phyloP scores from a whole-genome alignment of 225 moss, liverwort and hornwort species.

The Climacium dendroides region DNA sequence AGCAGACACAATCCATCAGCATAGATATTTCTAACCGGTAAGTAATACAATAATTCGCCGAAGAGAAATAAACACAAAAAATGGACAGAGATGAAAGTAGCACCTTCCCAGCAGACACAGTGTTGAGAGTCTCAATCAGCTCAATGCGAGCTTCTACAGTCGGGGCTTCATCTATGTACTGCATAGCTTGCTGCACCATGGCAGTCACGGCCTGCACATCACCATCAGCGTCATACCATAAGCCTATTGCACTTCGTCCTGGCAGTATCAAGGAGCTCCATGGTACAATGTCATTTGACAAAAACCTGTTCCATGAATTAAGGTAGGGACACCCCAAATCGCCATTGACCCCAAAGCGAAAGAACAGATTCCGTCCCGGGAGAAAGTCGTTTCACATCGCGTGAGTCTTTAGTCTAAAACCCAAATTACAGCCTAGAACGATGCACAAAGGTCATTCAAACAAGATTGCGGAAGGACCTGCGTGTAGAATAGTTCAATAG shows the following conservation, averaged over 20 bases:
- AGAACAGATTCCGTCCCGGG: background rate
- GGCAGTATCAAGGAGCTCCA: background rate
- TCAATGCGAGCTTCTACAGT: conserved; percentile 68
- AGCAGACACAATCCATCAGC: background rate
- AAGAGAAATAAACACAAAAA: background rate
- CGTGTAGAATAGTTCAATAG: background rate
- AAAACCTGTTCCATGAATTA: background rate
- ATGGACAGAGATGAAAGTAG: background rate
- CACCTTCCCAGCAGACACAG: conserved; percentile 94
- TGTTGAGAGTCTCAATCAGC: conserved; percentile 91
- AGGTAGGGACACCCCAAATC: background rate
- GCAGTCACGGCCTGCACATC: conserved; percentile 79
- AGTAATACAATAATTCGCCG: background rate
- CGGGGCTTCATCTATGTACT: conserved; percentile 76
- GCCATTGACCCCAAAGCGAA: background rate
- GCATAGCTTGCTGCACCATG: conserved; percentile 97
- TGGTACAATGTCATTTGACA: background rate
- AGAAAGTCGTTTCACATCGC: background rate
- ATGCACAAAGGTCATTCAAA: background rate
- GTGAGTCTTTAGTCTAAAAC: background rate
- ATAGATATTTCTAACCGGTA: background rate
- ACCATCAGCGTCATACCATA: background rate
- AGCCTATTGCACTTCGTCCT: background rate
- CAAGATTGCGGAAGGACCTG: background rate
- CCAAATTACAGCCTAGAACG: background rate